A percentile compares a stretch with the other conserved stretches of the same genome.
phyloP scores from a whole-genome alignment of 2,329 filamentous ascomycete species.

The Scedosporium aurantiacum region DNA sequence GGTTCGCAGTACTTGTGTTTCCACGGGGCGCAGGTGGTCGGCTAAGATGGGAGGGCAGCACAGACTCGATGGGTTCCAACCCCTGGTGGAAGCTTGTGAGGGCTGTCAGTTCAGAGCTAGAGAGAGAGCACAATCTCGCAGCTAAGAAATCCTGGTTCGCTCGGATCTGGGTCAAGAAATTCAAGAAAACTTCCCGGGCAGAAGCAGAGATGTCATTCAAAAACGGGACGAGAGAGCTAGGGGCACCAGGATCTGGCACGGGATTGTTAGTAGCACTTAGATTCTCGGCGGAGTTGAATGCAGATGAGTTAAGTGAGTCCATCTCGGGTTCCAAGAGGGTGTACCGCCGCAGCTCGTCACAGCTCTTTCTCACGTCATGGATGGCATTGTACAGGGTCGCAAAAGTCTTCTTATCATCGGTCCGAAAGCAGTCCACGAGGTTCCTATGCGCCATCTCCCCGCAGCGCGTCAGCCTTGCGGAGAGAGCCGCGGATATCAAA shows the following conservation, averaged over 20 bases:
- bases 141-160: constrained; percentile 84
- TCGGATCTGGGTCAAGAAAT: constrained; percentile 70
- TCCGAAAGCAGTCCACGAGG: constrained; percentile 66
- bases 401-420: constrained; percentile 70
- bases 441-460: constrained; percentile 65
- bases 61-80: constrained; percentile 72
- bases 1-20: constrained; percentile 6
- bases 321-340: constrained; percentile 63
- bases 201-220: constrained; percentile 65
- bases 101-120: constrained; percentile 62
- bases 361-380: constrained; percentile 68
- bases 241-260: constrained; percentile 25
- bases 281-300: constrained; percentile 35
- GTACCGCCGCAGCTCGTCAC: constrained; percentile 60
- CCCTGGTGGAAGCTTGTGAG: constrained; percentile 70
- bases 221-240: constrained; percentile 41
- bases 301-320: constrained; percentile 39
- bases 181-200: constrained; percentile 63
- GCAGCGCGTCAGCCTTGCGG: constrained; percentile 61
- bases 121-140: constrained; percentile 65
- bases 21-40: constrained; percentile 32
- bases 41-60: constrained; percentile 57
- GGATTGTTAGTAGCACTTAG: constrained; percentile 28
- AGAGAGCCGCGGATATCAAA: constrained; percentile 64
- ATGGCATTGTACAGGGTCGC: constrained; percentile 64